These are phyloP conservation scores for Globisporangium camurandrum DNA, from an alignment of 352 stramenopile species.

Conservation along the genomic window DNA sequence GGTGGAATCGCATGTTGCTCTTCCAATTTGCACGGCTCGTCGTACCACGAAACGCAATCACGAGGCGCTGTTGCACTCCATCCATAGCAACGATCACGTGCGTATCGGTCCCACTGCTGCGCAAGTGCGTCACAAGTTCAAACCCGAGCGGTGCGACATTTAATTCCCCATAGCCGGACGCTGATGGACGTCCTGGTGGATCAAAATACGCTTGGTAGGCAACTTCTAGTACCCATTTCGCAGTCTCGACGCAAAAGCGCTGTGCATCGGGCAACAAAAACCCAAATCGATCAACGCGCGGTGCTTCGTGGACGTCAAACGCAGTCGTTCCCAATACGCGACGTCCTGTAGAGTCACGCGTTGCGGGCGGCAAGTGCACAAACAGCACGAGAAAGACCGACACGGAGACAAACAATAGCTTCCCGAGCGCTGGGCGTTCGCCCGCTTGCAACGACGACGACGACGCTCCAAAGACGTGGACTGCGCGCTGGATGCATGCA, in stretches of 20 bases:
- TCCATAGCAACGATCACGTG: slow-evolving; percentile 55
- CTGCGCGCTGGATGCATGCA: slow-evolving; percentile 57
- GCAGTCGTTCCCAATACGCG: slow-evolving; percentile 58
- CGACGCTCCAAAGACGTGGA: slow-evolving; percentile 73
- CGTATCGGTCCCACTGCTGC: slow-evolving; percentile 68
- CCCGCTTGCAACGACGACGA: slow-evolving; percentile 42
- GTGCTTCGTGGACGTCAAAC: slow-evolving; percentile 63
- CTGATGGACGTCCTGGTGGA: slow-evolving; percentile 58
- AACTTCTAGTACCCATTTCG: slow-evolving; percentile 72
- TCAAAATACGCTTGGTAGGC: slow-evolving; percentile 87
- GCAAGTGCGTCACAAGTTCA: slow-evolving; percentile 77
- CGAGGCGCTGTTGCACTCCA: slow-evolving; percentile 52
- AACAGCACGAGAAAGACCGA: slow-evolving; percentile 83
- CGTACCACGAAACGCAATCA: slow-evolving; percentile 82
- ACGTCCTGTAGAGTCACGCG: slow-evolving; percentile 33
- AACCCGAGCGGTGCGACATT: slow-evolving; percentile 66
- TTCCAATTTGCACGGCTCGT: slow-evolving; percentile 86
- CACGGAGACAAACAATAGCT: slow-evolving; percentile 74
- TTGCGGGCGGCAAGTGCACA: slow-evolving; percentile 62
- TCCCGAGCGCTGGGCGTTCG: slow-evolving; percentile 45
- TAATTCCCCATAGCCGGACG: slow-evolving; percentile 71
- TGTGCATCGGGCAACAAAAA: slow-evolving; percentile 63
- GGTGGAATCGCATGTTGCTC: slow-evolving; percentile 79
- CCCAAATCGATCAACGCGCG: slow-evolving; percentile 49
- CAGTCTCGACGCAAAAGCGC: slow-evolving; percentile 84